These are phyloP conservation scores for Skeletonema grethae DNA, from an alignment of 108 stramenopile genomes.

Conservation along the genomic window DNA sequence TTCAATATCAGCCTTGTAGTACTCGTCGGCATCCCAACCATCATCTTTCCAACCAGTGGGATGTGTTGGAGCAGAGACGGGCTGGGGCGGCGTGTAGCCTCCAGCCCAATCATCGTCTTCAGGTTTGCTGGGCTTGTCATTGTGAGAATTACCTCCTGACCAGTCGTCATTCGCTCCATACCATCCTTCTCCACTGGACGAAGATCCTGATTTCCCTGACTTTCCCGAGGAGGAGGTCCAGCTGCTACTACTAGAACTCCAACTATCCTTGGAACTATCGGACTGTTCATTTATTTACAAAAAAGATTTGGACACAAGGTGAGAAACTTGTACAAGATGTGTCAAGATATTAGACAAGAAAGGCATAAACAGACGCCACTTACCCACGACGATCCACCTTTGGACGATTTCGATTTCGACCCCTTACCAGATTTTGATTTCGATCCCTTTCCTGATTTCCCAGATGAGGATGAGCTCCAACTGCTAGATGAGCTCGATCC, in stretches of 20 bases:
- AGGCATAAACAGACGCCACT: background rate
- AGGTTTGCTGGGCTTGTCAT: background rate
- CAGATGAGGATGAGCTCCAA: no score
- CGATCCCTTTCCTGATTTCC: no score
- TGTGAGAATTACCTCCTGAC: background rate
- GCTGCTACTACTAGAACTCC: no score
- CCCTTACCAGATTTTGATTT: background rate
- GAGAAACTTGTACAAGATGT: background rate
- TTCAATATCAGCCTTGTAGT: constrained; percentile 25
- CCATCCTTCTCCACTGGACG: background rate
- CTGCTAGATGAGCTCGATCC: background rate
- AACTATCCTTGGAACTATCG: background rate
- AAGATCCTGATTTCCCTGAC: background rate
- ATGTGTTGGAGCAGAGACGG: background rate
- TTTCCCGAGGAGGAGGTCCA: background rate
- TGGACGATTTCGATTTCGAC: background rate
- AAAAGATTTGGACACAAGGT: background rate
- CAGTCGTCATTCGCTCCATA: background rate
- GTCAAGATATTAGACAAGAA: background rate
- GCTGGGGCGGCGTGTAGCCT: background rate
- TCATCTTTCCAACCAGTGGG: constrained; percentile 19
- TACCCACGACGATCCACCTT: background rate
- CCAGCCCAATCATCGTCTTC: background rate
- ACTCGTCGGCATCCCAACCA: constrained; percentile 16
- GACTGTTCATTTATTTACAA: background rate